phyloP scores from a whole-genome alignment of 2,329 filamentous ascomycete genomes.

The Microdochium paspali region DNA sequence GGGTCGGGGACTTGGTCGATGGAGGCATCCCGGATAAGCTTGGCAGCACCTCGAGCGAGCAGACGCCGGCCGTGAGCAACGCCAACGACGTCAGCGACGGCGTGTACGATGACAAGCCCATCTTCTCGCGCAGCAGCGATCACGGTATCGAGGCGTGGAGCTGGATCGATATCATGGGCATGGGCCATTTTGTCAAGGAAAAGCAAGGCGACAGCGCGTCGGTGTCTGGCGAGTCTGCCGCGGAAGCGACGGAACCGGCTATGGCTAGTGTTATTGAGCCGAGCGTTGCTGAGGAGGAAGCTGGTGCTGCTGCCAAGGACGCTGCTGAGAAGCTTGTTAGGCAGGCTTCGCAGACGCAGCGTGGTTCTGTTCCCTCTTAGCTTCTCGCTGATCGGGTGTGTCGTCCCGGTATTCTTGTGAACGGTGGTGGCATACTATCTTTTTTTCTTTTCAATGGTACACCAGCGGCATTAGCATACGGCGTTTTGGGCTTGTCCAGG shows the following conservation, averaged over 20 bases:
- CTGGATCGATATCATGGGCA: constrained; percentile 42
- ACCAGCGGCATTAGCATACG: too few relatives aligned
- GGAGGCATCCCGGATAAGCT: constrained; percentile 30
- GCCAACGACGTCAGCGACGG: constrained; percentile 25
- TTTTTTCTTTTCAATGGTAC: too few relatives aligned
- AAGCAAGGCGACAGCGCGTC: constrained; percentile 2
- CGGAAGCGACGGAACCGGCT: constrained; percentile 17
- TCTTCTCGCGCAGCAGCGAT: neutral
- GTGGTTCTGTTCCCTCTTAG: neutral
- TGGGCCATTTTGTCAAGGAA: constrained; percentile 24
- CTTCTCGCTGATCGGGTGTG: too few relatives aligned
- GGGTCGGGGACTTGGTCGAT: constrained; percentile 38
- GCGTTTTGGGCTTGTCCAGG: too few relatives aligned
- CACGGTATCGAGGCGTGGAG: constrained; percentile 35
- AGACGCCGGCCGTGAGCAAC: constrained; percentile 11
- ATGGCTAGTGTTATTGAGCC: constrained; percentile 27
- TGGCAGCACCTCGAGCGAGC: constrained; percentile 10
- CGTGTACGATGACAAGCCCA: constrained; percentile 6
- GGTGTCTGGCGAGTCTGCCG: constrained; percentile 2
- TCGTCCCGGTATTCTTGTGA: too few relatives aligned
- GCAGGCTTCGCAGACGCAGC: neutral
- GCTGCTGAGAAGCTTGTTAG: neutral
- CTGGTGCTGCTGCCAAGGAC: neutral
- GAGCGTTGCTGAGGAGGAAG: constrained; percentile 3
- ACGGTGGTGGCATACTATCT: too few relatives aligned